A percentile compares a stretch with the other conserved stretches of the same genome.
These are phyloP conservation scores for Candida glaebosa DNA, from an alignment of 805 yeast species.

Conservation along the genomic window DNA sequence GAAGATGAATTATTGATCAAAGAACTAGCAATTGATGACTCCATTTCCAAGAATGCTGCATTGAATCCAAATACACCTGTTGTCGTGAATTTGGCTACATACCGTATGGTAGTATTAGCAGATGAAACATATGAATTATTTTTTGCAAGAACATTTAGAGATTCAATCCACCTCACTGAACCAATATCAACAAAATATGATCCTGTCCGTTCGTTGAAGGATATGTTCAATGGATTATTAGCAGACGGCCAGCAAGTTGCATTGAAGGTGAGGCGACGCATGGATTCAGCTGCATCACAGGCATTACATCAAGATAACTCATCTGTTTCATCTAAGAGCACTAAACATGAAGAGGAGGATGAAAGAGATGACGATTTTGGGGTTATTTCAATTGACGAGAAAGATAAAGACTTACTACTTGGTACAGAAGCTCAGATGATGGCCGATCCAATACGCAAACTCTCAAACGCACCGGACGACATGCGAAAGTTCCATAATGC, in stretches of 20 bases:
- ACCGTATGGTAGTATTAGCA: slow-evolving; percentile 90
- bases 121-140: slow-evolving; percentile 90
- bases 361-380: slow-evolving; percentile 46
- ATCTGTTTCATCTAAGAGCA: slow-evolving; percentile 20
- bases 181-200: slow-evolving; percentile 46
- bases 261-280: slow-evolving; percentile 79
- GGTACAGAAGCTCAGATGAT: slow-evolving; percentile 47
- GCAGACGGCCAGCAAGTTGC: slow-evolving; percentile 95
- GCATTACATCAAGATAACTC: slow-evolving; percentile 14
- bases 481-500: slow-evolving; percentile 25
- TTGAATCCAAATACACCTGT: slow-evolving; percentile 78
- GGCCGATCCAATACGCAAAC: slow-evolving; percentile 8
- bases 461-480: slow-evolving; percentile 11
- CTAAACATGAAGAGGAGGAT: slow-evolving; percentile 38
- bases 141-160: slow-evolving; percentile 64
- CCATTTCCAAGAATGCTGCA: slow-evolving; percentile 68
- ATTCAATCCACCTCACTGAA: slow-evolving; percentile 64
- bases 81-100: slow-evolving; percentile 75
- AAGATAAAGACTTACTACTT: slow-evolving; percentile 45
- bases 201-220: slow-evolving; percentile 62
- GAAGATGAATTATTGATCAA: slow-evolving; percentile 38
- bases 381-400: slow-evolving; percentile 35
- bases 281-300: slow-evolving; percentile 62
- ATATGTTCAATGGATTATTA: slow-evolving; percentile 84
- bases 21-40: slow-evolving; percentile 35